Conservation (phyloP, 768 basidiomycete genomes). For the Mycena maculata region DNA sequence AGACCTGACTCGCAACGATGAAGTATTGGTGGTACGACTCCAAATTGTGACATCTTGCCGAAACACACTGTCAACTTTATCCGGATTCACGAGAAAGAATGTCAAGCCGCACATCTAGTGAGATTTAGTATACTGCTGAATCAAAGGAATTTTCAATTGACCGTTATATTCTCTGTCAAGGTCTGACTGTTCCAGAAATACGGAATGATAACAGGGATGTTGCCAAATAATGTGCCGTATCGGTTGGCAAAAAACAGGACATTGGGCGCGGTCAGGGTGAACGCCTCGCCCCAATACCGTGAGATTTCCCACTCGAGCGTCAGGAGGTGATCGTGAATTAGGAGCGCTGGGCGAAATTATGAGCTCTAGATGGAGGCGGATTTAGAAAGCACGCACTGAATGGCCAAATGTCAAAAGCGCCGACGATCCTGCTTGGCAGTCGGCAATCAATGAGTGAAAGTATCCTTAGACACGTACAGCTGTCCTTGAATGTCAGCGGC, state of each 20-base stretch:
- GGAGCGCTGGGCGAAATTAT: slow-evolving; percentile 3
- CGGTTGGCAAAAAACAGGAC: slow-evolving; percentile 26
- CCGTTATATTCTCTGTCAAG: background rate
- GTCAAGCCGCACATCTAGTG: slow-evolving; percentile 4
- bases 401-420: no score
- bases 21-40: slow-evolving; percentile 31
- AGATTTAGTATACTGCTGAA: background rate
- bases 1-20: slow-evolving; percentile 15
- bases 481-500: no score
- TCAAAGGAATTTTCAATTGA: background rate
- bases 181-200: slow-evolving; percentile 22
- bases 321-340: slow-evolving; percentile 29
- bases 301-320: slow-evolving; percentile 24
- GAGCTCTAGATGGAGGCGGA: no score
- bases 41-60: slow-evolving; percentile 6
- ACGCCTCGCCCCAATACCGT: slow-evolving; percentile 20
- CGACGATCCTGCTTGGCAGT: no score
- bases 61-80: no score
- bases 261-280: slow-evolving; percentile 4
- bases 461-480: no score
- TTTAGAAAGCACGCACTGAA: no score
- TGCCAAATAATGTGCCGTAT: slow-evolving; percentile 21
- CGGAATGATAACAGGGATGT: slow-evolving; percentile 17
- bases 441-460: no score
- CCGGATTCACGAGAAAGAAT: no score